Evolutionary conservation across 2,329 filamentous ascomycete genomes (phyloP).

Genomic region (Claviceps purpurea): DNA sequence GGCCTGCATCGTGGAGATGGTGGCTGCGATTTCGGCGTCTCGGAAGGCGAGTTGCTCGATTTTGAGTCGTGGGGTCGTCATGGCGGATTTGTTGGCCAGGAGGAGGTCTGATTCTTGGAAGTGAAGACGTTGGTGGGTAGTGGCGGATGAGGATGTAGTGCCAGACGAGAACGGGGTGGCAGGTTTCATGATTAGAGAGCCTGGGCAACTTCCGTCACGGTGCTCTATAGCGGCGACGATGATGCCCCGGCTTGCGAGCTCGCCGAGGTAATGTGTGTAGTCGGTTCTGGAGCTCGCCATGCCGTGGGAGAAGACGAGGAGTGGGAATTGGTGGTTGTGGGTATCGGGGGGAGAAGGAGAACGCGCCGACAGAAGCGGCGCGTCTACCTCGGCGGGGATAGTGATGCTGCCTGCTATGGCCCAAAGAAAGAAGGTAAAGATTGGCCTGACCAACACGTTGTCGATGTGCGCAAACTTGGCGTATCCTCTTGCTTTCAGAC

Average conservation of each 20-base stretch:
- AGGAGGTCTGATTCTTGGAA: constrained; percentile 23
- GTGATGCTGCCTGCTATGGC: constrained; percentile 28
- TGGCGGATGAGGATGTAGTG: constrained; percentile 12
- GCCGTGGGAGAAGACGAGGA: constrained; percentile 39
- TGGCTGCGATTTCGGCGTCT: constrained; percentile 34
- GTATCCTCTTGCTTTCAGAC: constrained; percentile 31
- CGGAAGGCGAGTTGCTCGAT: constrained; percentile 34
- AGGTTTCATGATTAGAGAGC: constrained; percentile 21
- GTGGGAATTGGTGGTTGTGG: constrained; percentile 20
- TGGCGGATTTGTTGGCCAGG: constrained; percentile 12
- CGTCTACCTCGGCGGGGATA: constrained; percentile 35
- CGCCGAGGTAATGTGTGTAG: constrained; percentile 37
- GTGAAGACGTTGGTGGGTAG: constrained; percentile 20
- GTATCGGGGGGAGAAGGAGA: not conserved
- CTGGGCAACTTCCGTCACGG: constrained; percentile 37
- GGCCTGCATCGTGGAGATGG: constrained; percentile 25
- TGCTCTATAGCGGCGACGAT: constrained; percentile 38
- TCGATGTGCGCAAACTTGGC: constrained; percentile 30
- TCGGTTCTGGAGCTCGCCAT: constrained; percentile 36
- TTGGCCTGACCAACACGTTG: constrained; percentile 27
- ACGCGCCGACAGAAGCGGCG: constrained; percentile 20
- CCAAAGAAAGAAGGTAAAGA: constrained; percentile 30
- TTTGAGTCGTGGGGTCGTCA: constrained; percentile 27
- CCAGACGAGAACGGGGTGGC: not conserved
- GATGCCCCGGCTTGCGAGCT: constrained; percentile 34